phyloP scores from a whole-genome alignment of 306 rosid species.

The Vigna trinervia region DNA sequence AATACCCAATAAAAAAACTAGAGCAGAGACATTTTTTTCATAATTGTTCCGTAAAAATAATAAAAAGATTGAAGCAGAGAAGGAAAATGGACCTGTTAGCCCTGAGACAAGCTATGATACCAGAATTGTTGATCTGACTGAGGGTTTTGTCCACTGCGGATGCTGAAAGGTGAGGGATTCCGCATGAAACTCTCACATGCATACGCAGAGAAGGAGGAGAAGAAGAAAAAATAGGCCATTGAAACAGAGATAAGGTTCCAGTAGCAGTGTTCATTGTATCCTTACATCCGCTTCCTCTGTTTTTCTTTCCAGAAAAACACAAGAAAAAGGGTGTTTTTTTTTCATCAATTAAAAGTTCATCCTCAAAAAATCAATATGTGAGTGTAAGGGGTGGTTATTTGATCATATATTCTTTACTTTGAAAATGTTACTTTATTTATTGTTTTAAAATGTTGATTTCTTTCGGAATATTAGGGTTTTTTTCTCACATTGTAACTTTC shows the following conservation, averaged over 20 bases:
- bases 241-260: slow-evolving; percentile 14
- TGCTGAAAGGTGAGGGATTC: slow-evolving; percentile 46
- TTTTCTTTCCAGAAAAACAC: background rate
- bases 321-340: background rate
- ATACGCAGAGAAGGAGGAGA: slow-evolving; percentile 36
- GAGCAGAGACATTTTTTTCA: background rate
- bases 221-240: slow-evolving; percentile 35
- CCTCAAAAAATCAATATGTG: too few species aligned
- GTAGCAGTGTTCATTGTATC: slow-evolving; percentile 40
- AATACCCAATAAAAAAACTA: background rate
- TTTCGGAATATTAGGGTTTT: too few species aligned
- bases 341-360: background rate
- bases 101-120: slow-evolving; percentile 93
- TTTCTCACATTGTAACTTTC: too few species aligned
- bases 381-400: too few species aligned
- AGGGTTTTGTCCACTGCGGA: slow-evolving; percentile 59
- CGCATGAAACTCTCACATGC: slow-evolving; percentile 48
- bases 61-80: background rate
- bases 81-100: slow-evolving; percentile 64
- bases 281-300: background rate
- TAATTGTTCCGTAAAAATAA: background rate
- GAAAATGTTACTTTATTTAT: too few species aligned
- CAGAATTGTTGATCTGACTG: slow-evolving; percentile 60
- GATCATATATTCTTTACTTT: too few species aligned
- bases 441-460: too few species aligned